Base-by-base conservation (phyloP, 192 early-diverging fungal species). In the Backusella parvicylindrica region DNA sequence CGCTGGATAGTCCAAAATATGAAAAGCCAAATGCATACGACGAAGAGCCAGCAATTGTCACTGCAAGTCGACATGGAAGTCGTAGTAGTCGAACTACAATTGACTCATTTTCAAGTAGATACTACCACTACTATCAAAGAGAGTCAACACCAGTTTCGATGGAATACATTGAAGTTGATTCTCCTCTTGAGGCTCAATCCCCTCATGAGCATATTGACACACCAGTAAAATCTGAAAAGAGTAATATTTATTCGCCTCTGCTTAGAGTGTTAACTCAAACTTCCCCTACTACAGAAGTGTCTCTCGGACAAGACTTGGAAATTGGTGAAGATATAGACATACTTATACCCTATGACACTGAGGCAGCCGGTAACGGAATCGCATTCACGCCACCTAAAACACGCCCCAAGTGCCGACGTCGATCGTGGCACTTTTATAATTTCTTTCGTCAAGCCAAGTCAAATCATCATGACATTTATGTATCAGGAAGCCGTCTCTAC, bases 11-110 rank as follows among this genome's bases (percentile, higher is more conserved):
- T 2, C 79, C 67, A 13, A 65, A 65, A 13, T 81, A 81, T 49
- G 75, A 81, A 28, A 81, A 81, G n/a, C 79, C 79, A 9, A 76
- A 81, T 40, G 75, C 79, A 3, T 70, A 74, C 49, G 79, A 81
- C 15, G 75, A 74, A 18, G 26, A 37, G 1, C n/a, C 72, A 47
- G 18, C 38, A 31, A 12, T 37, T 16, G 21, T 73, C 15, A 64
- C 68, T 32, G 33, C 40, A 18, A 70, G 68, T 30, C 40, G 68
- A 28, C 33, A 70, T 23, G 41, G 68, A 30, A 70, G 68, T 41
- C n/a, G 23, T 0, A 70, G 68, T 11, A 70, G 68, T 43, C 23
- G 37, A 43, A 70, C 37, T 13, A 70, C 68, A 18, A 16, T 70
- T 12, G 68, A 70, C 30, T 70, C 53, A 60, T 60, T 60, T 4